These are phyloP conservation scores for Ambrosiella xylebori DNA, from an alignment of 2,329 filamentous ascomycete species.

Conservation along the genomic window DNA sequence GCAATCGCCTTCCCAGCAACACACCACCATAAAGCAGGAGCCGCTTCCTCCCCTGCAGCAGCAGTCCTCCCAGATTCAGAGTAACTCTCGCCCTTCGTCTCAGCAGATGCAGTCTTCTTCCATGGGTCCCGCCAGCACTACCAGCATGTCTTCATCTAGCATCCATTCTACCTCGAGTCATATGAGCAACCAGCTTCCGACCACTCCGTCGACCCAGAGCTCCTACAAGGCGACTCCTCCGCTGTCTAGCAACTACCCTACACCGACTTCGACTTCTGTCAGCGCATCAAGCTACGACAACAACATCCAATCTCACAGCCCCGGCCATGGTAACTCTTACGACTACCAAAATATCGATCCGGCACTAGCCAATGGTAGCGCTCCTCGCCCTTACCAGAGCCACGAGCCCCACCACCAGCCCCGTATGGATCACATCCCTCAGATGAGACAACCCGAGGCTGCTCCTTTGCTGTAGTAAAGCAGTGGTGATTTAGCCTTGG, in stretches of 20 bases:
- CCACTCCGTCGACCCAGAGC: constrained; percentile 3
- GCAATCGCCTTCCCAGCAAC: constrained; percentile 8
- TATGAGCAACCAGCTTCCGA: constrained; percentile 4
- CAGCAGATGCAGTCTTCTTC: neutral
- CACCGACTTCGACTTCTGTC: constrained; percentile 9
- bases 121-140: neutral
- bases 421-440: constrained; percentile 8
- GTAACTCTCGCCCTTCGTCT: constrained; percentile 6
- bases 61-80: neutral
- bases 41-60: neutral
- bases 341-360: constrained; percentile 36
- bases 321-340: constrained; percentile 29
- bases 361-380: constrained; percentile 26
- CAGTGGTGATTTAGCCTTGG: neutral
- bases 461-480: constrained; percentile 8
- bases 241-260: constrained; percentile 10
- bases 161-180: constrained; percentile 2
- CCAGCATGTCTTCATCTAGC: constrained; percentile 2
- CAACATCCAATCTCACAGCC: constrained; percentile 5
- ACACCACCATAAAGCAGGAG: neutral
- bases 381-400: neutral
- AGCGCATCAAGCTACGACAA: constrained; percentile 10
- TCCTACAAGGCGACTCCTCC: constrained; percentile 9
- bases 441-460: constrained; percentile 7
- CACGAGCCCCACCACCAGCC: constrained; percentile 7